Conservation (phyloP, 805 yeast genomes). For the Metschnikowia koreensis region DNA sequence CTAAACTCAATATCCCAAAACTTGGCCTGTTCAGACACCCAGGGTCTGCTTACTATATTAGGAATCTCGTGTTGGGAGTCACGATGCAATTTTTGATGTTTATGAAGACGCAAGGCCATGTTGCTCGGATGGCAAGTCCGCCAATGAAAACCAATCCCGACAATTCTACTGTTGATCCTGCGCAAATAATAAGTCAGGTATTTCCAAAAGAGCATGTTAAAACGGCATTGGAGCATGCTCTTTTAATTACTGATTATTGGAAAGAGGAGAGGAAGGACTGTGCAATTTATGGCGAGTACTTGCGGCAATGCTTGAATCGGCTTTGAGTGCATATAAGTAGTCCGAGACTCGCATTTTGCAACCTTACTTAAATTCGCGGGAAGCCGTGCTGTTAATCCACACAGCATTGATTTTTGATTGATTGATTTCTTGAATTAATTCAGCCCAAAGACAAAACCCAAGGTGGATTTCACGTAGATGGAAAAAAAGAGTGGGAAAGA, state of each 20-base stretch:
- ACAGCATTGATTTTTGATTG: neutral
- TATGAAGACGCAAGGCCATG: conserved; percentile 27
- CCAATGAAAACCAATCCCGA: neutral
- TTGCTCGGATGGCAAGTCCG: conserved; percentile 6
- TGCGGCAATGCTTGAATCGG: conserved; percentile 13
- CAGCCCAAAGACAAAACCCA: neutral
- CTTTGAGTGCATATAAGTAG: conserved; percentile 10
- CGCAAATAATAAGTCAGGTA: neutral
- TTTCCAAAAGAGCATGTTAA: conserved; percentile 5
- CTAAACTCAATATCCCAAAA: conserved; percentile 36
- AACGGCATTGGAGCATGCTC: conserved; percentile 26
- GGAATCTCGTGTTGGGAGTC: conserved; percentile 33
- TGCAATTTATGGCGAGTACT: conserved; percentile 26
- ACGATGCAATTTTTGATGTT: conserved; percentile 29
- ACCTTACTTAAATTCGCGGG: conserved; percentile 13
- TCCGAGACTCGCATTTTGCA: conserved; percentile 22
- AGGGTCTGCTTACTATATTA: conserved; percentile 39
- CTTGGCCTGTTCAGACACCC: conserved; percentile 39
- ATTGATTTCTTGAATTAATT: neutral
- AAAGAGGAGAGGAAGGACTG: conserved; percentile 35
- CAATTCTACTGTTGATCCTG: neutral
- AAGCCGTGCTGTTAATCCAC: conserved; percentile 2
- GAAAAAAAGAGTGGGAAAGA: neutral
- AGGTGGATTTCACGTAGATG: neutral
- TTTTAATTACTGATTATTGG: conserved; percentile 35